Evolutionary conservation across 2,329 filamentous ascomycete genomes (phyloP), one percentile per base, ranked within the genome.

Genomic region (Paecilomyces sp.): DNA sequence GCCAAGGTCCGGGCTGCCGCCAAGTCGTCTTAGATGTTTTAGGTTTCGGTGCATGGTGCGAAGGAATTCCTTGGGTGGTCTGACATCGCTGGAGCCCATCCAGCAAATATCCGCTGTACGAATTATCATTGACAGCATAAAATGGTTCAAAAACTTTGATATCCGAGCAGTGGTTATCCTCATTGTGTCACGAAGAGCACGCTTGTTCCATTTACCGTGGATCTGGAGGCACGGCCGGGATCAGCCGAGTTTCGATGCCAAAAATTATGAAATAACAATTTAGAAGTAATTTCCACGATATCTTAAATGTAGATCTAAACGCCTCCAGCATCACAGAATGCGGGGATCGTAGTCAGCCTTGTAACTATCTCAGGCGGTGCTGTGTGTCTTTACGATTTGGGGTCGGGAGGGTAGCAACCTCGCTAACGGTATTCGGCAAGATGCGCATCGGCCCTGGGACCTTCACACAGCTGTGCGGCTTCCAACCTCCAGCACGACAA

Each of bases 1-100:
- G 91, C 92, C 78, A 96, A 96, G 87, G 83, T 96, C 82, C 90
- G 89, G 84, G 88, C 89, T 73, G 82, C 88, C 73, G 88, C 89
- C 79, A 91, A 89, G 77, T 78, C 70, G 68, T 73, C 70, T 68
- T 73, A 72, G 67, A 72, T 68, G 68, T 68, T 72, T 70, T 63
- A 66, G 71, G 68, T 70, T 70, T 72, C 69, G 71, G 72, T 75
- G 73, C 71, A 74, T 76, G 71, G 74, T 73, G 72, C 73, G 72
- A 75, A 70, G 73, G 72, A 72, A 71, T 74, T 68, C 69, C 69
- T 72, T 71, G 69, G 71, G 68, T 72, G 72, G 69, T 68, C 72
- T 70, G 65, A 64, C 66, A 58, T 61, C 57, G 61, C 62, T 64
- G 61, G 61, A 60, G 58, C 58, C 60, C 55, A 61, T 69, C 69